phyloP scores from a whole-genome alignment of 1,284 basidiomycete species.

The Tylopilus sp. region DNA sequence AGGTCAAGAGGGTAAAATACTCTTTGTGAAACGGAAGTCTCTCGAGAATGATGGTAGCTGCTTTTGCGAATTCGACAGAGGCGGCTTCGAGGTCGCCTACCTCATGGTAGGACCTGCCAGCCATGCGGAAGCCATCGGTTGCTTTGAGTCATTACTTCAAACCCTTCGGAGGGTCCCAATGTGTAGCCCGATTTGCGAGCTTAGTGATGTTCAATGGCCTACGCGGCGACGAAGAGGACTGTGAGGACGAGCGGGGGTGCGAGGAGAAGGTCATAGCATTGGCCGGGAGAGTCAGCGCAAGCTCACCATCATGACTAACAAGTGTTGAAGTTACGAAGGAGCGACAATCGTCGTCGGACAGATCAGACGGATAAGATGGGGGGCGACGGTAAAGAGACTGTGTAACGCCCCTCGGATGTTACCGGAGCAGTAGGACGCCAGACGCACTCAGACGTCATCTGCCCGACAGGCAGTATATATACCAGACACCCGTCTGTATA shows the following conservation, averaged over 20 bases:
- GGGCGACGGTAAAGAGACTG: too few species aligned
- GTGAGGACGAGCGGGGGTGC: slow-evolving; percentile 24
- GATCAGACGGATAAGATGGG: too few species aligned
- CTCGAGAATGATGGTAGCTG: slow-evolving; percentile 43
- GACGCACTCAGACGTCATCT: too few species aligned
- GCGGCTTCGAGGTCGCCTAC: slow-evolving; percentile 34
- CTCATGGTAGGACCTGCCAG: slow-evolving; percentile 26
- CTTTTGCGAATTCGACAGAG: slow-evolving; percentile 40
- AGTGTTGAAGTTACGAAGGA: too few species aligned
- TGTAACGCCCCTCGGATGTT: too few species aligned
- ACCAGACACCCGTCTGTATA: too few species aligned
- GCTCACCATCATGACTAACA: slow-evolving; percentile 10
- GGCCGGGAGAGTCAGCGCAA: slow-evolving; percentile 14
- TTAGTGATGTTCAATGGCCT: slow-evolving; percentile 35
- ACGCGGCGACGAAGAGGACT: slow-evolving; percentile 18
- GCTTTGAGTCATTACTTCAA: slow-evolving; percentile 37
- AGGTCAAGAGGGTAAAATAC: slow-evolving; percentile 34
- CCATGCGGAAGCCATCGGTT: slow-evolving; percentile 36
- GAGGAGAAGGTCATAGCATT: slow-evolving; percentile 29
- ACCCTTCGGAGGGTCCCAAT: slow-evolving; percentile 35
- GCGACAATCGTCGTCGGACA: too few species aligned
- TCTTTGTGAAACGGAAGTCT: slow-evolving; percentile 40
- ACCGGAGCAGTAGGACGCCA: too few species aligned
- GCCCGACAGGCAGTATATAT: too few species aligned
- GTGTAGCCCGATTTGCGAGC: slow-evolving; percentile 35